These are phyloP conservation scores for Russula sp. DNA, from an alignment of 768 basidiomycete species.

Conservation along the genomic window DNA sequence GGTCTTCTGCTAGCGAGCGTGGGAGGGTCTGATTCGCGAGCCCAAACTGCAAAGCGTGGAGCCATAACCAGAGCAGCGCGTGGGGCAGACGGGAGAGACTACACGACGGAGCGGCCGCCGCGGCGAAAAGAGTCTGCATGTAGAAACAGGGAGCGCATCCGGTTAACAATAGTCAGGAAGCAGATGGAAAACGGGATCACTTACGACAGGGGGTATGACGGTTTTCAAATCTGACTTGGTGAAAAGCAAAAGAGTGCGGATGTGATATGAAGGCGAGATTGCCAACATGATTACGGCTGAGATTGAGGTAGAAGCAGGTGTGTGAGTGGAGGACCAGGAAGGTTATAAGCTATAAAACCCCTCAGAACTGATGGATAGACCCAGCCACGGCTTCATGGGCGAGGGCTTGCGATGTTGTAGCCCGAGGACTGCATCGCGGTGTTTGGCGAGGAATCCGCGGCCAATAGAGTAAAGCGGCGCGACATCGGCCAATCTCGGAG, in stretches of 20 bases:
- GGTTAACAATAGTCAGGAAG: background rate
- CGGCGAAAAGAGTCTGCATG: slow-evolving; percentile 26
- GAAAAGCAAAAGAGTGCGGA: slow-evolving; percentile 32
- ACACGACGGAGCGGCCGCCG: slow-evolving; percentile 22
- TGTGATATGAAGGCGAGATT: background rate
- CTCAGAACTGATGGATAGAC: background rate
- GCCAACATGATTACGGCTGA: background rate
- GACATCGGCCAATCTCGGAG: background rate
- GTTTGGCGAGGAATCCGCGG: background rate
- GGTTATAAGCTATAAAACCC: background rate
- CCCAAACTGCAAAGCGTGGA: slow-evolving; percentile 35
- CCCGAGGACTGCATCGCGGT: no score
- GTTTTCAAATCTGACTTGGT: slow-evolving; percentile 34
- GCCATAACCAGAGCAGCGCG: slow-evolving; percentile 36
- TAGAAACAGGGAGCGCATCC: background rate
- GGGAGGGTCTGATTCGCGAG: slow-evolving; percentile 36
- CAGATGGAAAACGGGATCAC: background rate
- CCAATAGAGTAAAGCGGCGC: background rate
- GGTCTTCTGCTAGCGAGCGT: slow-evolving; percentile 33
- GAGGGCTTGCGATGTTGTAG: background rate
- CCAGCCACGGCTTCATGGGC: background rate
- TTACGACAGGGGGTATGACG: slow-evolving; percentile 32
- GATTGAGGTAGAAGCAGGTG: background rate
- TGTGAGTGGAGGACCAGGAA: background rate
- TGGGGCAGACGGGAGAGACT: slow-evolving; percentile 18